phyloP scores from a whole-genome alignment of 1,284 basidiomycete species.

The Lignosus rhinocerotis region DNA sequence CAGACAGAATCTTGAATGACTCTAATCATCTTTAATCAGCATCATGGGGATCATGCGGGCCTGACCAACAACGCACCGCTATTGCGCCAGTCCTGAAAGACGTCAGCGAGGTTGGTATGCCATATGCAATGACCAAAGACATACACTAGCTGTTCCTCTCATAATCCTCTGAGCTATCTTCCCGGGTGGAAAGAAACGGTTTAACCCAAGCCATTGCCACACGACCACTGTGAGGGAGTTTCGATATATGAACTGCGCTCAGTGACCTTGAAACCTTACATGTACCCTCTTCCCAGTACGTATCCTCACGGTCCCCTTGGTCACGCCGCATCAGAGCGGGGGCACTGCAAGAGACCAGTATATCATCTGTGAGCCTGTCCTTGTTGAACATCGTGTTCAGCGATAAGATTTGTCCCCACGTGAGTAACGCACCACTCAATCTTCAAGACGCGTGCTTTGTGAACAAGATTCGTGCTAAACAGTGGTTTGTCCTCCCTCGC shows the following conservation, averaged over 20 bases:
- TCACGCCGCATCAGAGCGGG: constrained; percentile 50
- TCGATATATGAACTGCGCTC: background rate
- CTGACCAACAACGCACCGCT: constrained; percentile 45
- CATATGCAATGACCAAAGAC: constrained; percentile 25
- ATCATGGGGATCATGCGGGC: background rate
- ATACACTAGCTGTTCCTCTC: constrained; percentile 61
- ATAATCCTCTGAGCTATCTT: constrained; percentile 42
- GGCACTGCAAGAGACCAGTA: constrained; percentile 60
- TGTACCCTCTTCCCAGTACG: constrained; percentile 37
- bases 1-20: constrained; percentile 63
- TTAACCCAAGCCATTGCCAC: constrained; percentile 67
- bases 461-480: constrained; percentile 64
- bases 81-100: constrained; percentile 66
- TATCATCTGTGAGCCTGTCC: constrained; percentile 58
- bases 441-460: constrained; percentile 64
- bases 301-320: constrained; percentile 27
- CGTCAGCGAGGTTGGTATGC: background rate
- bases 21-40: constrained; percentile 34
- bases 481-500: constrained; percentile 71
- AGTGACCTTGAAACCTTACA: constrained; percentile 9
- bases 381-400: background rate
- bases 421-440: constrained; percentile 53
- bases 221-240: constrained; percentile 41
- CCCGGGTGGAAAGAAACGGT: constrained; percentile 63
- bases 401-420: background rate